Evolutionary conservation across 805 yeast genomes (phyloP).

Genomic region (Ogataea henricii): DNA sequence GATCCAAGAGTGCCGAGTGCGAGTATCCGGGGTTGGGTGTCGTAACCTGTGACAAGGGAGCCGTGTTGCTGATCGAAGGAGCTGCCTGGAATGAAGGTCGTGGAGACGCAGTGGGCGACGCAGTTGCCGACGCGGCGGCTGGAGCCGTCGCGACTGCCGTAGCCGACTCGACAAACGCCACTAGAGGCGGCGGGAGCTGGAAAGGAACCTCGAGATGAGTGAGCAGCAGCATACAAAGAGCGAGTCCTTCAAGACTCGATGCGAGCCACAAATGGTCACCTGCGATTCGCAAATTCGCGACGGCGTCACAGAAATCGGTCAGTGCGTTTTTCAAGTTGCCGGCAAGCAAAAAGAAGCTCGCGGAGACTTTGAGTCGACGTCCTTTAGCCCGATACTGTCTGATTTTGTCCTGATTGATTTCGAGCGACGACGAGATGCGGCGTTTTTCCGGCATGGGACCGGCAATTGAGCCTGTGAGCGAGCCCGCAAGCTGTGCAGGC

Average conservation of each 20-base stretch:
- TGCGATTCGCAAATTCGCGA: constrained; percentile 54
- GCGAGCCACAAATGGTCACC: constrained; percentile 88
- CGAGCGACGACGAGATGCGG: constrained; percentile 34
- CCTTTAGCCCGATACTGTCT: constrained; percentile 55
- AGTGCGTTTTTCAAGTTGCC: constrained; percentile 78
- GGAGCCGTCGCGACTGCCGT: constrained; percentile 28
- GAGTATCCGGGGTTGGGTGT: constrained; percentile 23
- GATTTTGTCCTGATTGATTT: constrained; percentile 36
- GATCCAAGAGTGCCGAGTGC: constrained; percentile 33
- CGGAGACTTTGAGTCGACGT: constrained; percentile 73
- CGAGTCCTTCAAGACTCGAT: constrained; percentile 80
- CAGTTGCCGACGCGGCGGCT: constrained; percentile 21
- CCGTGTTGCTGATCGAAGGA: constrained; percentile 17
- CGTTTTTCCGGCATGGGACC: constrained; percentile 24
- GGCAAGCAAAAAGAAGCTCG: constrained; percentile 74
- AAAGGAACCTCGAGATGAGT: constrained; percentile 56
- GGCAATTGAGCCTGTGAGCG: neutral
- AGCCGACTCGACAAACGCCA: constrained; percentile 25
- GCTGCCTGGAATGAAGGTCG: constrained; percentile 45
- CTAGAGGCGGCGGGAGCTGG: constrained; percentile 43
- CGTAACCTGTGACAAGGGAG: constrained; percentile 6
- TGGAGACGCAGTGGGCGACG: constrained; percentile 46
- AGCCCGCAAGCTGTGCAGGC: constrained; percentile 48
- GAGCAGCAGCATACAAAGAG: constrained; percentile 62
- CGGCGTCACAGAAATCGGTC: constrained; percentile 72